Conservation (phyloP, 306 rosid genomes). For the Cyamopsis tetragonoloba region DNA sequence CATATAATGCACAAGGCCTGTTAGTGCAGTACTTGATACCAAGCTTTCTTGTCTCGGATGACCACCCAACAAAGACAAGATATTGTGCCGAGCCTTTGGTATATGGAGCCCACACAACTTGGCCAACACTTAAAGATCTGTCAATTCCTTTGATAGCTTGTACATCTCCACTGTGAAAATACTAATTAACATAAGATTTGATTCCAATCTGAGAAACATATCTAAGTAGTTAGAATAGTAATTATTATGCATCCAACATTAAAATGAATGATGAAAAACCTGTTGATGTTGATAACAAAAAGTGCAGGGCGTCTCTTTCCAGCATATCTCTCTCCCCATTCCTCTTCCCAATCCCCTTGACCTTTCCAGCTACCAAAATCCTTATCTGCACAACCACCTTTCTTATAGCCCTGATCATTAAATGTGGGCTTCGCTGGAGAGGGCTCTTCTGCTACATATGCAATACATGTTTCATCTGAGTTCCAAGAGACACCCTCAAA, state of each 20-base stretch:
- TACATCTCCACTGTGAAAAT: conserved; percentile 64
- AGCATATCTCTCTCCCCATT: conserved; percentile 87
- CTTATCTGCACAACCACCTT: conserved; percentile 44
- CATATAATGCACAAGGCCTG: conserved; percentile 76
- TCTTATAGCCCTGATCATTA: conserved; percentile 42
- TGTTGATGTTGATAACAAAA: conserved; percentile 52
- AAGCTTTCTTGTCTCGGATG: conserved; percentile 62
- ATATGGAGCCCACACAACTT: conserved; percentile 84
- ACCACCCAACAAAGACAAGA: conserved; percentile 89
- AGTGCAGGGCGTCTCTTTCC: conserved; percentile 80
- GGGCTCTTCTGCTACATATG: conserved; percentile 86
- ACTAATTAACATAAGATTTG: conserved; percentile 9
- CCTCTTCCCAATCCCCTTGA: conserved; percentile 80
- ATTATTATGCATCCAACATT: conserved; percentile 6
- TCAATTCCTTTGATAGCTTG: conserved; percentile 61
- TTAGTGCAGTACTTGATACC: conserved; percentile 84
- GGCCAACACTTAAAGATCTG: conserved; percentile 74
- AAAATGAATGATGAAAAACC: conserved; percentile 37
- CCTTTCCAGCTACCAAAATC: conserved; percentile 70
- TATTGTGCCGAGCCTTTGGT: conserved; percentile 40
- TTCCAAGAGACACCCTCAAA: conserved; percentile 92
- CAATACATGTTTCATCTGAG: conserved; percentile 55
- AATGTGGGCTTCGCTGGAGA: conserved; percentile 66
- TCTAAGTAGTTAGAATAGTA: conserved; percentile 16
- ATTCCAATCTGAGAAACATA: not conserved